phyloP scores from a whole-genome alignment of 306 rosid species.

The Cicer bijugum region DNA sequence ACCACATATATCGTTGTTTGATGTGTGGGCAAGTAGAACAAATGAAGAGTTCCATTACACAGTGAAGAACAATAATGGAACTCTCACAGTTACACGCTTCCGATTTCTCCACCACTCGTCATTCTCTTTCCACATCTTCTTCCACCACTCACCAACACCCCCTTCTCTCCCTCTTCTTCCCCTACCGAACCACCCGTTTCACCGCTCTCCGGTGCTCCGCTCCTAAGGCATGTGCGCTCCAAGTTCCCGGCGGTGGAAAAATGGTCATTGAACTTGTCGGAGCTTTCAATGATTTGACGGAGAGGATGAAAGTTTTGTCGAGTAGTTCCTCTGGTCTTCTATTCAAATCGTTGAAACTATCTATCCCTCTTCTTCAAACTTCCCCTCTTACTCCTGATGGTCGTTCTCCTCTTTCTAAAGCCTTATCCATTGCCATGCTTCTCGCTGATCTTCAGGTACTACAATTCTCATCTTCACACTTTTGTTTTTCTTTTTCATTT shows the following conservation, averaged over 20 bases:
- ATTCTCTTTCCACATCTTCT: conserved; percentile 23
- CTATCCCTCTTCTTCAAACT: conserved; percentile 68
- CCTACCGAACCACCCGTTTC: conserved; percentile 2
- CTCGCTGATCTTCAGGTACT: conserved; percentile 82
- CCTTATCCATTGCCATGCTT: conserved; percentile 72
- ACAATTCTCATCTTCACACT: background rate
- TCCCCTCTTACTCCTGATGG: conserved; percentile 70
- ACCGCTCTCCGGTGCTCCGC: background rate
- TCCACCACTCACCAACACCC: background rate
- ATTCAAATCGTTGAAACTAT: conserved; percentile 80
- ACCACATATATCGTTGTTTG: too few species aligned
- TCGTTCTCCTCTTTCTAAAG: conserved; percentile 80
- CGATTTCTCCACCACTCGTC: conserved; percentile 20
- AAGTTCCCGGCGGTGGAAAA: conserved; percentile 61
- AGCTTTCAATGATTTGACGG: conserved; percentile 78
- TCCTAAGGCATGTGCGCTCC: conserved; percentile 28
- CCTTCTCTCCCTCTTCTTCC: conserved; percentile 14
- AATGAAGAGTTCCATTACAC: too few species aligned
- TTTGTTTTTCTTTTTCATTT: too few species aligned
- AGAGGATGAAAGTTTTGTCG: conserved; percentile 66
- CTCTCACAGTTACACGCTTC: conserved; percentile 28
- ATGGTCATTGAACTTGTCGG: conserved; percentile 93
- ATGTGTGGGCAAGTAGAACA: too few species aligned
- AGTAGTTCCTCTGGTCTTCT: conserved; percentile 67
- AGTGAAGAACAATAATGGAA: conserved; percentile 27